Evolutionary conservation across 1,284 basidiomycete species (phyloP).

Genomic region (Tylopilus microsporus): DNA sequence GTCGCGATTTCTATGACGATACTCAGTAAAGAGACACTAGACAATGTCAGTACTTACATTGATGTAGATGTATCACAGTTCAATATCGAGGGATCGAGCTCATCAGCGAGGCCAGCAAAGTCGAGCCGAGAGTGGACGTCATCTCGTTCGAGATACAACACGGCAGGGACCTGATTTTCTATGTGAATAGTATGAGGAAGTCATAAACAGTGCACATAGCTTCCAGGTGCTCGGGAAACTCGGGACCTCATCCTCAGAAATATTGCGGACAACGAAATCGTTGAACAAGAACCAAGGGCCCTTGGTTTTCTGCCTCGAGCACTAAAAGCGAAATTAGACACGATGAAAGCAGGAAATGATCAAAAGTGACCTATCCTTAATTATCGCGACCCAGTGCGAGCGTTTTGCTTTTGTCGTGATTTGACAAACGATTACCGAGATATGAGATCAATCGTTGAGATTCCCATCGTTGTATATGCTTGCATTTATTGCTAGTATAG

Average conservation of each 20-base stretch:
- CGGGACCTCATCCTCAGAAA: slow-evolving; percentile 82
- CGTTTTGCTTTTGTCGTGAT: slow-evolving; percentile 72
- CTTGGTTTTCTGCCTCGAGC: slow-evolving; percentile 54
- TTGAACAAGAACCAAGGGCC: slow-evolving; percentile 94
- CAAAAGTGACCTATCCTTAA: slow-evolving; percentile 53
- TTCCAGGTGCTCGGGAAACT: slow-evolving; percentile 91
- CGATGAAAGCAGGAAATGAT: not conserved
- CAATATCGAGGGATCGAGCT: slow-evolving; percentile 72
- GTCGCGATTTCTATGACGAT: slow-evolving; percentile 60
- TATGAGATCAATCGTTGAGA: slow-evolving; percentile 31
- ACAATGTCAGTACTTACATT: slow-evolving; percentile 46
- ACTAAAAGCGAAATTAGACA: slow-evolving; percentile 39
- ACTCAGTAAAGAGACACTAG: not conserved
- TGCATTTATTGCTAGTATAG: slow-evolving; percentile 86
- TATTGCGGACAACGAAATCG: slow-evolving; percentile 86
- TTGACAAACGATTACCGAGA: slow-evolving; percentile 77
- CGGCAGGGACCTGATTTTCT: slow-evolving; percentile 68
- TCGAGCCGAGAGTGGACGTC: slow-evolving; percentile 61
- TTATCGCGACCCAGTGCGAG: slow-evolving; percentile 86
- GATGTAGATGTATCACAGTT: slow-evolving; percentile 79
- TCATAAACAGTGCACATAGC: slow-evolving; percentile 37
- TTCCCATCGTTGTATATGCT: slow-evolving; percentile 76
- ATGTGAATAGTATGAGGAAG: not conserved
- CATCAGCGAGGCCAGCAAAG: slow-evolving; percentile 60
- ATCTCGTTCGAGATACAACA: slow-evolving; percentile 81